Conservation (phyloP, 208 protist genomes). For the Acanthamoeba culbertsoni region DNA sequence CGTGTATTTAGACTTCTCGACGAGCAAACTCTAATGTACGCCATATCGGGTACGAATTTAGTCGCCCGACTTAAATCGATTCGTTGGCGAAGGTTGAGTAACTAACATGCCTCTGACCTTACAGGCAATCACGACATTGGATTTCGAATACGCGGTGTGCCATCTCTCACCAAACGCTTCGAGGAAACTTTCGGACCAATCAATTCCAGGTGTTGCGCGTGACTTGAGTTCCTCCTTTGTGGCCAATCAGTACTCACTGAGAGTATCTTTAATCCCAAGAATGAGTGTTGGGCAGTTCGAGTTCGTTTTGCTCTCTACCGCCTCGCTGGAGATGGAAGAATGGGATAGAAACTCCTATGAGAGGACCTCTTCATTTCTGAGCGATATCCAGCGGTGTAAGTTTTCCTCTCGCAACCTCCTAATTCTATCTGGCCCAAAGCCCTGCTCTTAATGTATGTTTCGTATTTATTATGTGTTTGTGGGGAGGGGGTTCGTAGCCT, state of each 20-base stretch:
- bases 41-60: slow-evolving; percentile 22
- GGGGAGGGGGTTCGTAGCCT: too few species aligned
- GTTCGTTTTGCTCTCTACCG: neutral
- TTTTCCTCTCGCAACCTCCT: neutral
- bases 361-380: neutral
- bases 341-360: neutral
- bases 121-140: slow-evolving; percentile 24
- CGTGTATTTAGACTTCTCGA: neutral
- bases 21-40: neutral
- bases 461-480: neutral
- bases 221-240: neutral
- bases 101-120: neutral
- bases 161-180: neutral
- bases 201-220: neutral
- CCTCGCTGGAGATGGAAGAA: neutral
- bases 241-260: too few species aligned
- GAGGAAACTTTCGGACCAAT: neutral
- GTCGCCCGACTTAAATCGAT: too few species aligned
- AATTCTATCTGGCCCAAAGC: neutral
- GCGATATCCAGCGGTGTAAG: neutral
- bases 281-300: neutral
- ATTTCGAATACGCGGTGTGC: neutral
- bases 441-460: neutral
- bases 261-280: neutral
- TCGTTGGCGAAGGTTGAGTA: neutral